Base-by-base conservation (phyloP, 2,329 filamentous ascomycete genomes). In the Xylariaceae sp. region DNA sequence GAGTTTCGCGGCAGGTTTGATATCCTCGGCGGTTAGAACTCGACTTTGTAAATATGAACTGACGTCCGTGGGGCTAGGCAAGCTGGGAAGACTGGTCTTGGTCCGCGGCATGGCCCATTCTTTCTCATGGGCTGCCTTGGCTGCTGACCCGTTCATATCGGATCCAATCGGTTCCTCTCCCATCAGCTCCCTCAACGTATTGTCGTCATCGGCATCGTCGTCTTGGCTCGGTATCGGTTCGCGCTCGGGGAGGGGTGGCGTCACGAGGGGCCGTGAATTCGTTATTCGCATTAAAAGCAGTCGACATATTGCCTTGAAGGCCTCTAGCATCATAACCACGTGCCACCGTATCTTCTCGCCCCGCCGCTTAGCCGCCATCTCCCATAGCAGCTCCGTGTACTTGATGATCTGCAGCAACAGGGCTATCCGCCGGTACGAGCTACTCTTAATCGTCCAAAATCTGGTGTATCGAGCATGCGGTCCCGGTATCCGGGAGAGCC, bases 61-160 rank as follows among this genome's bases (percentile, higher is more conserved):
- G 56, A 96, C 92, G 64, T 96, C 89, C 50, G 85, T 81, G 1
- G 87, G 81, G 54, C 87, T 85, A 0, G 94, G 94, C 11, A 99
- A 77, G 44, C 84, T 87, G 1, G 94, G 92, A 46, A 99, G 80
- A 29, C 84, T 88, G 63, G 95, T 80, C 39, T 91, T 90, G 0
- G 94, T 99, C 55, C 94, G 80, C n/a, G 92, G 92, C 92, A 99
- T 97, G 11, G 80, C 82, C 88, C 92, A 97, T 61, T 84, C 85
- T 59, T 76, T 79, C 53, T 77, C 74, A 58, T 80, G 73, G 6
- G 74, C 81, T 75, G 87, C 65, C 65, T 75, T 63, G 60, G 73
- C 67, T 55, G 74, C 73, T 2, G 19, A 19, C 32, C 75, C 74
- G 63, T 75, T 71, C 41, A 74, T 65, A 51, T 75, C 74, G 32